A percentile compares a stretch with the other conserved stretches of the same genome.
Evolutionary conservation across 2,329 filamentous ascomycete species (phyloP).

Genomic region (Colletotrichum trifolii): DNA sequence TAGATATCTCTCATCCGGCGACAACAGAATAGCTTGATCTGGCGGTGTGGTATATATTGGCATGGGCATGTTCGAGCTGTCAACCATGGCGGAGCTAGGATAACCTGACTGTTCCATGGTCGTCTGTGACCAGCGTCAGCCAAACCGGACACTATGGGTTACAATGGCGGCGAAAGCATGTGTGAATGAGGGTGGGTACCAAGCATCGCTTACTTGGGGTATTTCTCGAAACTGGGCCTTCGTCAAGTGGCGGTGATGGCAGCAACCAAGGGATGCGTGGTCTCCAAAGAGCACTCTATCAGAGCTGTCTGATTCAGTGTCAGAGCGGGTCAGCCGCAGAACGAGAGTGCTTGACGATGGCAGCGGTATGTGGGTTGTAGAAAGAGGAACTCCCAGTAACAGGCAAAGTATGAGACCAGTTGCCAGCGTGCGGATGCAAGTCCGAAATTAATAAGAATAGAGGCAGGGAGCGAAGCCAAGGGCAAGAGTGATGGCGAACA

Average conservation of each 20-base stretch:
- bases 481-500: not conserved
- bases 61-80: not conserved
- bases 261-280: too few relatives aligned
- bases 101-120: slow-evolving; percentile 1
- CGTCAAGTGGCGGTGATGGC: too few relatives aligned
- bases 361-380: not conserved
- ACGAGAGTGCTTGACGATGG: not conserved
- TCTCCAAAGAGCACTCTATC: too few relatives aligned
- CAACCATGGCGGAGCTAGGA: not conserved
- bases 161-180: not conserved
- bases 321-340: not conserved
- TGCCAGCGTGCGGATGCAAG: not conserved
- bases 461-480: not conserved
- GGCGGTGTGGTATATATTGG: not conserved
- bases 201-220: not conserved
- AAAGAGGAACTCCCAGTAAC: not conserved
- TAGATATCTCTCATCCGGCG: not conserved
- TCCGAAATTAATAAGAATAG: slow-evolving; percentile 4
- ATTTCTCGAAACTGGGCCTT: not conserved
- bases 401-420: not conserved
- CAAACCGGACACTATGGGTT: not conserved
- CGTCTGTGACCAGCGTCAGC: not conserved
- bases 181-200: not conserved
- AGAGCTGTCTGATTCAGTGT: too few relatives aligned
- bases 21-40: not conserved